Conservation (phyloP, 2,329 filamentous ascomycete genomes). For the Chlorencoelia australis region DNA sequence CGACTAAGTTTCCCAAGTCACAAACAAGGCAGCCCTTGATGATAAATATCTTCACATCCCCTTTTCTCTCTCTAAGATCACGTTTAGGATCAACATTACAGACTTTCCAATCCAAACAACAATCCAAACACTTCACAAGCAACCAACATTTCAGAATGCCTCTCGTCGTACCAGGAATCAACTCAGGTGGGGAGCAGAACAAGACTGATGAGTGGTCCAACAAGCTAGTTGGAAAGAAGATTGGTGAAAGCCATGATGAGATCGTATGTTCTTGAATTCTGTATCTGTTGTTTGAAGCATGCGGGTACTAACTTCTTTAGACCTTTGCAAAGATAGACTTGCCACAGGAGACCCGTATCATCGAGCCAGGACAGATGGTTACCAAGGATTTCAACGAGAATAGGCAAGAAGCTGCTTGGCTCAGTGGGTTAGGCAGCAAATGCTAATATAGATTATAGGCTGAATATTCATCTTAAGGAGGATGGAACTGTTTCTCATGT, state of each 20-base stretch:
- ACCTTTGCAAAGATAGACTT: slow-evolving; percentile 51
- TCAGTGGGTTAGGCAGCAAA: not conserved
- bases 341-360: slow-evolving; percentile 44
- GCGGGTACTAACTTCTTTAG: slow-evolving; percentile 28
- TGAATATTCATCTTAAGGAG: slow-evolving; percentile 50
- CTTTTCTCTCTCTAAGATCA: too few species aligned
- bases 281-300: not conserved
- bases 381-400: slow-evolving; percentile 43
- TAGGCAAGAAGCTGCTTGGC: slow-evolving; percentile 15
- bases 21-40: too few species aligned
- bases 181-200: slow-evolving; percentile 25
- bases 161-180: slow-evolving; percentile 53
- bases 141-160: slow-evolving; percentile 40
- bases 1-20: too few species aligned
- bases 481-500: slow-evolving; percentile 53
- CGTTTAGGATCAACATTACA: too few species aligned
- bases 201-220: slow-evolving; percentile 48
- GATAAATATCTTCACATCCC: too few species aligned
- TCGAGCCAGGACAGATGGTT: slow-evolving; percentile 45
- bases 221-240: slow-evolving; percentile 55
- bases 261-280: slow-evolving; percentile 34
- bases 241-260: slow-evolving; percentile 43
- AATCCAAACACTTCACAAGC: slow-evolving; percentile 9
- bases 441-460: slow-evolving; percentile 30
- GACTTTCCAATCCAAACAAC: too few species aligned